Evolutionary conservation across 768 basidiomycete genomes (phyloP).

Genomic region (Lactarius quietus): DNA sequence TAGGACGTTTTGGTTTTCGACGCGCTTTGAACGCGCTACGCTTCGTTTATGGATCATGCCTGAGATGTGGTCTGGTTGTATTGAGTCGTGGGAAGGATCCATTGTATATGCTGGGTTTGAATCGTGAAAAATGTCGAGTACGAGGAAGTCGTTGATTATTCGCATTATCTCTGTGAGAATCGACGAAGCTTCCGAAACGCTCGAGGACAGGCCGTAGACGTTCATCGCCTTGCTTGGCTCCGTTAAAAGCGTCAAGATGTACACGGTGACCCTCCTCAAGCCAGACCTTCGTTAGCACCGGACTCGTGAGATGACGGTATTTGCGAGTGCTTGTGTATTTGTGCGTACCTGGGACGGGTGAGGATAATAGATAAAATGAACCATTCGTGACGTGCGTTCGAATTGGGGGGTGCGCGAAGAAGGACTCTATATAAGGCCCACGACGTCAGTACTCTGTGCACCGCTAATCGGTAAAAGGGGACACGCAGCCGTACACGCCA

Average conservation of each 20-base stretch:
- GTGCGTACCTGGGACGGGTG: constrained; percentile 47
- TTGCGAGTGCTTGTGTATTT: constrained; percentile 48
- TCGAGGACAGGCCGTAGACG: constrained; percentile 31
- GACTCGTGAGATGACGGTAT: constrained; percentile 52
- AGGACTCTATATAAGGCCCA: constrained; percentile 76
- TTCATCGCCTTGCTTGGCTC: constrained; percentile 51
- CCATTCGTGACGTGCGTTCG: constrained; percentile 44
- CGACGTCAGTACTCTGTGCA: constrained; percentile 73
- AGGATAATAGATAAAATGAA: constrained; percentile 3
- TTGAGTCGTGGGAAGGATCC: constrained; percentile 71
- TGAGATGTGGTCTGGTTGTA: constrained; percentile 69
- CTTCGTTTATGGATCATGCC: constrained; percentile 61
- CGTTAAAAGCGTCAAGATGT: constrained; percentile 45
- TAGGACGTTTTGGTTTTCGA: constrained; percentile 36
- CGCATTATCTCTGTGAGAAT: constrained; percentile 44
- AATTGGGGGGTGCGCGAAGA: constrained; percentile 49
- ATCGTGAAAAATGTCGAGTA: constrained; percentile 39
- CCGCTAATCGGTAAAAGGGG: constrained; percentile 60
- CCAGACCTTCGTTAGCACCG: constrained; percentile 43
- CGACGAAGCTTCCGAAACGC: constrained; percentile 44
- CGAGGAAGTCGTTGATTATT: constrained; percentile 40
- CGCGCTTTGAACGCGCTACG: constrained; percentile 43
- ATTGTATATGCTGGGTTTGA: constrained; percentile 63
- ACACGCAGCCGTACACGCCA: constrained; percentile 49
- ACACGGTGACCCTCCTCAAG: constrained; percentile 59